These are phyloP conservation scores for Zostera marina DNA, from an alignment of 116 monocot species.

Conservation along the genomic window DNA sequence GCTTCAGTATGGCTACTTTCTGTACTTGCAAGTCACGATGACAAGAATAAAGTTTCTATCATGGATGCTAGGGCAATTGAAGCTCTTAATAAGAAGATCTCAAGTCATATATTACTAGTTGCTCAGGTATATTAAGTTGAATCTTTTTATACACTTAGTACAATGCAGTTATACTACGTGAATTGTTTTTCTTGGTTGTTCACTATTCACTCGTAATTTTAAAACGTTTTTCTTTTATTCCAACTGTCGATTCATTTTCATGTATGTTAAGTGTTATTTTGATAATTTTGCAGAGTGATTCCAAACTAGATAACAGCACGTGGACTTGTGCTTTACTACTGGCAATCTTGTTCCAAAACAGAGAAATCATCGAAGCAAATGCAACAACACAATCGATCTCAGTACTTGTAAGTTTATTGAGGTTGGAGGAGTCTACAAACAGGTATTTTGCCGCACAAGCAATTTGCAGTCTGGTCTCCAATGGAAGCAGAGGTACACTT, in stretches of 20 bases:
- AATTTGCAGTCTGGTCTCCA: constrained; percentile 63
- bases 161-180: not conserved
- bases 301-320: constrained; percentile 51
- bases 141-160: not conserved
- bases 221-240: not conserved
- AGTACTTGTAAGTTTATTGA: constrained; percentile 64
- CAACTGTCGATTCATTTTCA: not conserved
- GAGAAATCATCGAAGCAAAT: constrained; percentile 63
- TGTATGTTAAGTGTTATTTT: constrained; percentile 1
- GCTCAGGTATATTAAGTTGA: constrained; percentile 30
- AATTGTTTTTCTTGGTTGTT: not conserved
- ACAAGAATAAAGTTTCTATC: constrained; percentile 32
- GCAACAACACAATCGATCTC: constrained; percentile 57
- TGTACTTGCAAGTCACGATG: constrained; percentile 55
- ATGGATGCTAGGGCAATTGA: constrained; percentile 77
- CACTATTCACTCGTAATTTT: not conserved
- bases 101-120: constrained; percentile 49
- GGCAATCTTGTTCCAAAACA: constrained; percentile 70
- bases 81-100: constrained; percentile 64
- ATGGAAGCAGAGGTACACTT: constrained; percentile 81
- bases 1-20: constrained; percentile 72
- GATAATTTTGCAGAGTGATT: constrained; percentile 42
- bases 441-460: constrained; percentile 98
- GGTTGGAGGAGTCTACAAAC: constrained; percentile 68
- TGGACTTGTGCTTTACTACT: constrained; percentile 84